These are phyloP conservation scores for Hypoxylon sp. DNA, from an alignment of 2,329 filamentous ascomycete species.

Conservation along the genomic window DNA sequence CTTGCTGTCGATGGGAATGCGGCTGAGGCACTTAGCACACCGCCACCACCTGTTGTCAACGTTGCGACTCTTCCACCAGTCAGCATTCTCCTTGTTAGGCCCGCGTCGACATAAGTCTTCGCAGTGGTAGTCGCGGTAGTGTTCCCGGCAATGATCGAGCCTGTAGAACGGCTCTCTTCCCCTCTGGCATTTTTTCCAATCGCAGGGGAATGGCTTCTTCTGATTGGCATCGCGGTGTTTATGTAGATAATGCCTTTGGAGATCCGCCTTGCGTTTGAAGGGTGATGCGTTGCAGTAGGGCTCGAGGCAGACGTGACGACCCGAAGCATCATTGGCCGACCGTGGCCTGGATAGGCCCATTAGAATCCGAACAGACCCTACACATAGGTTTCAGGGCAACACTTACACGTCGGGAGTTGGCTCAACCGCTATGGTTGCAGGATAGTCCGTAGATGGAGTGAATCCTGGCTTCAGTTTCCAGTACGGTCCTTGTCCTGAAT, in stretches of 20 bases:
- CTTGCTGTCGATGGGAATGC: conserved; percentile 59
- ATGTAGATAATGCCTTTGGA: conserved; percentile 67
- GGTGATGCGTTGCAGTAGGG: conserved; percentile 59
- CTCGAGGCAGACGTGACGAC: conserved; percentile 44
- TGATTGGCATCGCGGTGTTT: conserved; percentile 61
- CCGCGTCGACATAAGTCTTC: conserved; percentile 60
- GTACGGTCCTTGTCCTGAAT: conserved; percentile 42
- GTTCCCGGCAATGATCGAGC: conserved; percentile 70
- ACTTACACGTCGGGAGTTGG: conserved; percentile 36
- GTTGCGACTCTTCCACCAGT: conserved; percentile 60
- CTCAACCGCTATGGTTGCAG: conserved; percentile 25
- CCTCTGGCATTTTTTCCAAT: conserved; percentile 66
- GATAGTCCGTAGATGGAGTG: conserved; percentile 27
- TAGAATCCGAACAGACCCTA: conserved; percentile 6
- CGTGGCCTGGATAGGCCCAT: conserved; percentile 34
- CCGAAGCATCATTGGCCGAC: conserved; percentile 32
- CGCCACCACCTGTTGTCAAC: conserved; percentile 66
- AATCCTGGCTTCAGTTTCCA: conserved; percentile 44
- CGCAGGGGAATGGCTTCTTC: conserved; percentile 64
- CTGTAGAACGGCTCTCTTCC: conserved; percentile 64
- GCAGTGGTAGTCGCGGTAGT: conserved; percentile 68
- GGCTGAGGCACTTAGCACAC: conserved; percentile 66
- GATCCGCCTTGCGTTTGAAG: conserved; percentile 69
- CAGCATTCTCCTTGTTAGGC: conserved; percentile 50
- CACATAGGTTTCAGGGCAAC: neutral